Conservation (phyloP, 2,329 filamentous ascomycete genomes). For the Rutstroemia sp. region DNA sequence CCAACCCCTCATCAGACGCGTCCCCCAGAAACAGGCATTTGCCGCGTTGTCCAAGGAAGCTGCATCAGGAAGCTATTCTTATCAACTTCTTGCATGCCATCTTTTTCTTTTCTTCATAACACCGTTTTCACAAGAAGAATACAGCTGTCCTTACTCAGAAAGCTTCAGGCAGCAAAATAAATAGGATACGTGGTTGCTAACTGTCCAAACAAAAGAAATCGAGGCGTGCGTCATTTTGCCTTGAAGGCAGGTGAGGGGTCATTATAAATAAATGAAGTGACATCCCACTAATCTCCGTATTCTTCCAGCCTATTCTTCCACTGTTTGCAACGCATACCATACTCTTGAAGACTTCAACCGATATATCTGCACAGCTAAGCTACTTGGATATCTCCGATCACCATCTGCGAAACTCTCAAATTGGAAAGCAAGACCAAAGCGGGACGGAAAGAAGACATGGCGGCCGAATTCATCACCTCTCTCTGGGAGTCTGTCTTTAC, state of each 20-base stretch:
- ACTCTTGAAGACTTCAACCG: neutral
- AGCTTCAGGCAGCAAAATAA: neutral
- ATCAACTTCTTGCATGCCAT: neutral
- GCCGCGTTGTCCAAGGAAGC: constrained; percentile 3
- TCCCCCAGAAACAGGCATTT: constrained; percentile 3
- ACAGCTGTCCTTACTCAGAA: constrained; percentile 2
- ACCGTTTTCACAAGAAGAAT: neutral
- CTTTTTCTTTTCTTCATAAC: neutral
- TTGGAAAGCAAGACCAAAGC: neutral
- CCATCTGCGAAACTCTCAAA: neutral
- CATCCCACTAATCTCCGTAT: constrained; percentile 7
- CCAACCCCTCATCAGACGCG: neutral
- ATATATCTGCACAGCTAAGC: neutral
- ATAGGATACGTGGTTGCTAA: constrained; percentile 6
- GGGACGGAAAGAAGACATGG: neutral
- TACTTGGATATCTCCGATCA: neutral
- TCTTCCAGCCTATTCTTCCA: neutral
- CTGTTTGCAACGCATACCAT: neutral
- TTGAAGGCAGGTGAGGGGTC: constrained; percentile 9
- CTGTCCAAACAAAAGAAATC: neutral
- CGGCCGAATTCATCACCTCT: constrained; percentile 52
- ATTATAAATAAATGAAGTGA: constrained; percentile 7
- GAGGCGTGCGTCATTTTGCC: constrained; percentile 7
- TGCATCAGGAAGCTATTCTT: neutral
- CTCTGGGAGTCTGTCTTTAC: constrained; percentile 93